A percentile compares a stretch with the other conserved stretches of the same genome.
Evolutionary conservation across 768 basidiomycete species (phyloP).

Genomic region (Phlebiopsis flavidoalba): DNA sequence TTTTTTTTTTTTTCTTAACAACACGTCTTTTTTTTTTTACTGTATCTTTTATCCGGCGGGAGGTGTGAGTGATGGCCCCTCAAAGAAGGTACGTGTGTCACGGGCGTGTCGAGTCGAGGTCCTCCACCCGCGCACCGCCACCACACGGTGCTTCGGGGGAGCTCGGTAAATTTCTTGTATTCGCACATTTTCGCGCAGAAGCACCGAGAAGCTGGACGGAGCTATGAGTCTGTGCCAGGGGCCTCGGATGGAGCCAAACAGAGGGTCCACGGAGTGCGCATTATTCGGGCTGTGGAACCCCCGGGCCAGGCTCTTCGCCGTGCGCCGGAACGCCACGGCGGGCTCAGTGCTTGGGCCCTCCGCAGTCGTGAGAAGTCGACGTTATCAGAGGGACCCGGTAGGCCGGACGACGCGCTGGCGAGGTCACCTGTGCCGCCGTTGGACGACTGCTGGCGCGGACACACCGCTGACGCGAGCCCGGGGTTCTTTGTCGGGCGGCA

Average conservation of each 20-base stretch:
- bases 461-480: constrained; percentile 74
- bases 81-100: not conserved
- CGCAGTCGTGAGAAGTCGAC: constrained; percentile 6
- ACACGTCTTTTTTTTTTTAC: too few species aligned
- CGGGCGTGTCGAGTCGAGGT: not conserved
- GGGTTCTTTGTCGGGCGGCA: constrained; percentile 76
- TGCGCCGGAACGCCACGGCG: not conserved
- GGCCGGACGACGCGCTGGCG: constrained; percentile 9
- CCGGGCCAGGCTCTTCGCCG: not conserved
- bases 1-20: too few species aligned
- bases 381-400: constrained; percentile 4
- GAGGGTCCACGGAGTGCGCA: not conserved
- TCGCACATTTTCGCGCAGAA: constrained; percentile 1
- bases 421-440: constrained; percentile 26
- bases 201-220: not conserved
- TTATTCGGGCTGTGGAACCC: not conserved
- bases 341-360: not conserved
- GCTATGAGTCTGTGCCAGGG: not conserved
- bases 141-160: constrained; percentile 5
- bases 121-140: not conserved
- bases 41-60: too few species aligned
- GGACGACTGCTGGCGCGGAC: constrained; percentile 32
- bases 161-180: constrained; percentile 2
- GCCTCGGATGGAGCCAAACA: not conserved
- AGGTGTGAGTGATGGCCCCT: constrained; percentile 5